Percentiles rank a stretch among this genome's conserved stretches.
phyloP scores from a whole-genome alignment of 1,284 basidiomycete genomes.

The Ceratobasidium sp. region DNA sequence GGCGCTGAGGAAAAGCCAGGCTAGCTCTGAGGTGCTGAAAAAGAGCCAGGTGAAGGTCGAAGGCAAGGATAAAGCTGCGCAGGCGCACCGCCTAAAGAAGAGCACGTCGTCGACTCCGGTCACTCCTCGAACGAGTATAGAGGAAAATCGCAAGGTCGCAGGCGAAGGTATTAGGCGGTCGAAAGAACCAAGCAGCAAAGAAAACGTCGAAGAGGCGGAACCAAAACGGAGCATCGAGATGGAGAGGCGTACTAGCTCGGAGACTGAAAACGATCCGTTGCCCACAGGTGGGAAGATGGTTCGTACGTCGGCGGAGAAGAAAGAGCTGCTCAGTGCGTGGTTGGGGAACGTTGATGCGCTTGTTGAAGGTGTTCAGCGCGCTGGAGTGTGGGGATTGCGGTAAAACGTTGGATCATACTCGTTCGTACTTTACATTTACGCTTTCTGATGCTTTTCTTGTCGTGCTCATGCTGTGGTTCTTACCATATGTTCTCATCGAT shows the following conservation, averaged over 20 bases:
- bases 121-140: neutral
- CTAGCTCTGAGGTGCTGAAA: neutral
- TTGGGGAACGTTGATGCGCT: constrained; percentile 89
- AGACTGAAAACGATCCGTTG: neutral
- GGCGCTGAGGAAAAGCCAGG: constrained; percentile 16
- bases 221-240: neutral
- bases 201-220: constrained; percentile 15
- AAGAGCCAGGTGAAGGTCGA: constrained; percentile 9
- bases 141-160: constrained; percentile 7
- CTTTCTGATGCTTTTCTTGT: neutral
- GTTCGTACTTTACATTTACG: constrained; percentile 3
- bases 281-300: constrained; percentile 53
- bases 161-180: constrained; percentile 3
- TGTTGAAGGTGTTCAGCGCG: constrained; percentile 84
- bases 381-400: constrained; percentile 80
- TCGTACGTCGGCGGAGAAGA: constrained; percentile 86
- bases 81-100: constrained; percentile 9
- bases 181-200: constrained; percentile 22
- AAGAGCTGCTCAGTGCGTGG: constrained; percentile 80
- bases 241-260: neutral
- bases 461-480: neutral
- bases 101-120: constrained; percentile 23
- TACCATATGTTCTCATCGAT: constrained; percentile 8
- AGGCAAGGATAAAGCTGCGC: neutral
- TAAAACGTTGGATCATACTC: neutral